Base-by-base conservation (phyloP, 768 basidiomycete genomes). In the Xerocomellus dryophilus region DNA sequence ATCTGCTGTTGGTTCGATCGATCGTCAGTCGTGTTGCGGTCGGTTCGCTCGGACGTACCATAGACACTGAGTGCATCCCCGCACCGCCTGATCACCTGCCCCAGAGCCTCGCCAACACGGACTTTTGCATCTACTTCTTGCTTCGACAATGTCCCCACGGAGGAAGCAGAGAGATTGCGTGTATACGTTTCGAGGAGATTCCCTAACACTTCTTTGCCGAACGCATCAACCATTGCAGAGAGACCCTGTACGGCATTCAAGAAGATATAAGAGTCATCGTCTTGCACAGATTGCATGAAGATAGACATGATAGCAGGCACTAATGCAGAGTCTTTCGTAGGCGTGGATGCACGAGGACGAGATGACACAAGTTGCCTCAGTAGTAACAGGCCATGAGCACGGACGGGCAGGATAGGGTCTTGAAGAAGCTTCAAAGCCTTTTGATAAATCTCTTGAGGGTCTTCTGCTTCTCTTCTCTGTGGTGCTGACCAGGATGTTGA, bases 211-310 rank as follows among this genome's bases (percentile, higher is more conserved):
- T 91, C 86, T 58, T 79, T 81, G 21, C 68, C 70, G 55, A 85
- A 83, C 2, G 76, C 76, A 61, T 93, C 86, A 0, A 88, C 93
- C 81, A 98, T 85, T 5, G 81, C 83, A n/a, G 86, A 81, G 1
- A 98, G 77, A 0, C 95, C 95, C 62, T 94, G 91, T 14, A 96
- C 87, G 1, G 90, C 93, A 64, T 93, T 93, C 48, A 98, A 74
- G 65, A 93, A 98, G 50, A 98, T 84, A 69, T 93, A 98, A n/a
- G 91, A 93, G 64, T 98, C 96, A 36, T 94, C 89, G 56, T 97
- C 93, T 64, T 92, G 88, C 6, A 95, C 71, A 0, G 85, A 81
- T 64, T 90, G 84, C 57, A 95, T 69, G 67, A 98, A 96, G 50
- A 97, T 87, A 27, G 89, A 88, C 43, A 94, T 72, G 59, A 98